A percentile compares a stretch with the other conserved stretches of the same genome.
phyloP scores from a whole-genome alignment of 2,329 filamentous ascomycete genomes.

The Xylaria sp. region DNA sequence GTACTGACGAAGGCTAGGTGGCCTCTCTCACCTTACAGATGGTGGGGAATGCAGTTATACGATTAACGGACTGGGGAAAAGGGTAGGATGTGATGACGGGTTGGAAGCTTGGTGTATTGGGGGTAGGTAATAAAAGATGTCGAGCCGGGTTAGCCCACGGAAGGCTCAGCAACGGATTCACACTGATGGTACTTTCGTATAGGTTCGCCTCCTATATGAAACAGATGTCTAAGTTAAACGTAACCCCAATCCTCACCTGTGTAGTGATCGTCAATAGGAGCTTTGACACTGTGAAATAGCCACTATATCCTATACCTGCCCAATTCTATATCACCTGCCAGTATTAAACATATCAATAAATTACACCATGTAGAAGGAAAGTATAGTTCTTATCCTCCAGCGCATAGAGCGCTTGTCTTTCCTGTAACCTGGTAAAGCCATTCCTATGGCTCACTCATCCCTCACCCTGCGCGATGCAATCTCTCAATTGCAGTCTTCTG shows the following conservation, averaged over 20 bases:
- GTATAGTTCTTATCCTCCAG: not conserved
- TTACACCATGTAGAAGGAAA: too few relatives aligned
- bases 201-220: not conserved
- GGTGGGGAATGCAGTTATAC: not conserved
- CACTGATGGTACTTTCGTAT: not conserved
- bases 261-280: not conserved
- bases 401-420: too few relatives aligned
- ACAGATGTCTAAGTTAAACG: not conserved
- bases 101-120: not conserved
- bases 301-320: too few relatives aligned
- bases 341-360: too few relatives aligned
- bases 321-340: too few relatives aligned
- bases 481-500: too few relatives aligned
- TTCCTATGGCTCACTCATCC: too few relatives aligned
- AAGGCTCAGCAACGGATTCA: not conserved
- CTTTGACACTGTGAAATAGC: not conserved
- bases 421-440: too few relatives aligned
- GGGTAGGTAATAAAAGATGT: not conserved
- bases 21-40: not conserved
- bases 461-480: too few relatives aligned
- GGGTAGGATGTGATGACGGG: not conserved
- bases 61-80: not conserved
- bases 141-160: not conserved
- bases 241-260: not conserved
- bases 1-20: constrained; percentile 5